A percentile compares a stretch with the other conserved stretches of the same genome.
phyloP scores from a whole-genome alignment of 2,329 filamentous ascomycete genomes.

The Pseudopyricularia cyperi region DNA sequence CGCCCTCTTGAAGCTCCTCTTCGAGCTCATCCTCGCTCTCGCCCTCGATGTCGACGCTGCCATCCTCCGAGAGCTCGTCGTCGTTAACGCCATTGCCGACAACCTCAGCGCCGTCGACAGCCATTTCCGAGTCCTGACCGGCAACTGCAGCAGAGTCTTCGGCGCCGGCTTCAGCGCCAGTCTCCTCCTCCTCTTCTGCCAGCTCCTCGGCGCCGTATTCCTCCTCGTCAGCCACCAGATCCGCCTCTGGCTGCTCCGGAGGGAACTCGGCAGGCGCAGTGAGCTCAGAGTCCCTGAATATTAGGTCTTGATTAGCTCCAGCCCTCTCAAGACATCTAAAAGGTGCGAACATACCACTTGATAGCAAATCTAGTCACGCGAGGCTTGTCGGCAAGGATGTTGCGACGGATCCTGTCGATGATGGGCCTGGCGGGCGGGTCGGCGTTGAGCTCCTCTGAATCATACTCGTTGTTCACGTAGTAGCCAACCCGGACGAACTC shows the following conservation, averaged over 20 bases:
- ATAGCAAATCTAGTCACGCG: conserved; percentile 95
- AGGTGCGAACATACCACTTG: conserved; percentile 62
- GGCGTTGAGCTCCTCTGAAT: conserved; percentile 73
- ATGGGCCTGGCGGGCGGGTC: conserved; percentile 88
- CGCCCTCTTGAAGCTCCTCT: conserved; percentile 17
- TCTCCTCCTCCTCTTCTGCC: conserved; percentile 54
- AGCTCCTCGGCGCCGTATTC: conserved; percentile 86
- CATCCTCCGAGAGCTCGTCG: conserved; percentile 23
- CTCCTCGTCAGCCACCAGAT: conserved; percentile 71
- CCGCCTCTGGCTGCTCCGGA: conserved; percentile 93
- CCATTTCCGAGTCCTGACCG: conserved; percentile 18
- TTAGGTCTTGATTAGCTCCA: conserved; percentile 9
- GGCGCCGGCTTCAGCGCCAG: conserved; percentile 26
- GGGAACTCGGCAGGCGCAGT: conserved; percentile 92
- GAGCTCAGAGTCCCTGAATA: conserved; percentile 82
- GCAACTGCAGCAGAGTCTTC: conserved; percentile 3
- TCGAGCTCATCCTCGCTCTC: conserved; percentile 24
- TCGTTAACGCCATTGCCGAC: conserved; percentile 17
- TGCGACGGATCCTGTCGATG: conserved; percentile 83
- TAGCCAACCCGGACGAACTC: conserved; percentile 98
- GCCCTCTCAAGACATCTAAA: background rate
- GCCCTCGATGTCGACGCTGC: conserved; percentile 24
- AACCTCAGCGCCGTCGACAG: conserved; percentile 13
- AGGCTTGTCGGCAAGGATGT: conserved; percentile 92
- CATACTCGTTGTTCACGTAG: conserved; percentile 99